Base-by-base conservation (phyloP, 495 filamentous ascomycete species). In the Cercophora samala region DNA sequence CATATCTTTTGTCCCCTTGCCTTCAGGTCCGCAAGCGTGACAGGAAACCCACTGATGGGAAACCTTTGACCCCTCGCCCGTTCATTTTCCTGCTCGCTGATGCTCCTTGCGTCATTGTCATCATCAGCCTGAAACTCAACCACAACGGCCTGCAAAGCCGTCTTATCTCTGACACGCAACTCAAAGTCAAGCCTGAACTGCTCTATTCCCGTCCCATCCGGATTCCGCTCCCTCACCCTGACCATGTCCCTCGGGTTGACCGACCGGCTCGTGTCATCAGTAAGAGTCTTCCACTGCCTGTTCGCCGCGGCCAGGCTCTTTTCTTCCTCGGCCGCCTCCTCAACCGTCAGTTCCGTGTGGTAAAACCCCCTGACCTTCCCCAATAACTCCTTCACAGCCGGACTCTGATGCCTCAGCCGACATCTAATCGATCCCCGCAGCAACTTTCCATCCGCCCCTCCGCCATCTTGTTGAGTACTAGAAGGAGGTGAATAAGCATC, bases 21-120 rank as follows among this genome's bases (percentile, higher is more conserved):
- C 13, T 24, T 62, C 5, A 66, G 25, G 19, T 66, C 65, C 8
- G 25, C 13, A 17, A 66, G 21, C 15, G 65, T 66, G 4, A 46
- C 58, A 8, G 65, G 65, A 62, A 66, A 66, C 9, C 65, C 65
- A 22, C 65, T 66, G 51, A 66, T 66, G 1, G 59, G 13, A n/a
- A 62, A 58, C 6, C 6, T 9, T 46, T 46, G 6, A 2, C 37
- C 37, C 11, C 15, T 46, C 6, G 5, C 8, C 3, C 13, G 8
- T 46, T 46, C 37, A 46, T 46, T 46, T 46, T 46, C 37, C 15
- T 46, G 51, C 64, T 60, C 3, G 13, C 19, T 18, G 13, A 51
- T 19, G 6, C 46, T 58, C n/a, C 11, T 54, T 4, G 62, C 58
- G 22, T 23, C 63, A 25, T 58, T 22, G 5, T 64, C 51, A 42